Evolutionary conservation across 495 filamentous ascomycete genomes (phyloP).

Genomic region (Platismatia glauca): DNA sequence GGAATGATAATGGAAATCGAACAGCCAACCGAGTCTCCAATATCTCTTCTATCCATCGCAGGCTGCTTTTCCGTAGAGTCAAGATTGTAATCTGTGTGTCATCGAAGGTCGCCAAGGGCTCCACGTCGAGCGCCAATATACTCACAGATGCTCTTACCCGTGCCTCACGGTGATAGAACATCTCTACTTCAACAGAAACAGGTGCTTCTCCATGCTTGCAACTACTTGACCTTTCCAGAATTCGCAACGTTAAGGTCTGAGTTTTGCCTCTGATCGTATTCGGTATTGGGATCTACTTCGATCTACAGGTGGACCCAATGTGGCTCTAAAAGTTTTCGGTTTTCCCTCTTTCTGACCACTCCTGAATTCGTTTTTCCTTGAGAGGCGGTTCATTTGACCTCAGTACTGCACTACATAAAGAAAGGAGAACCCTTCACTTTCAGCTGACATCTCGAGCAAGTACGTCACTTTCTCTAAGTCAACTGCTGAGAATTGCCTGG

Average conservation of each 20-base stretch:
- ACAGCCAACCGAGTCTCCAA: neutral
- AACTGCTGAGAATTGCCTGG: too few species aligned
- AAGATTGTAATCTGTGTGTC: neutral
- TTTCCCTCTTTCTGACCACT: neutral
- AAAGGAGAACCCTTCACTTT: neutral
- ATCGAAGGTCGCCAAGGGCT: neutral
- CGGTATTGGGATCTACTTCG: neutral
- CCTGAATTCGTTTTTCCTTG: neutral
- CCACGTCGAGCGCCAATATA: neutral
- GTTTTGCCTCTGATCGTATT: neutral
- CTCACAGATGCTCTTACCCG: neutral
- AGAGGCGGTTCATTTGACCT: neutral
- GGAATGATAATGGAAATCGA: neutral
- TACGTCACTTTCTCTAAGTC: too few species aligned
- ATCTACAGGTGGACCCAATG: neutral
- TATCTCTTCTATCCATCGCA: neutral
- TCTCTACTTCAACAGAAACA: neutral
- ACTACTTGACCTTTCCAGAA: neutral
- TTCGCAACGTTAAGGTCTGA: neutral
- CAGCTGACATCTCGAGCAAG: too few species aligned
- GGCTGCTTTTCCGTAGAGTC: neutral
- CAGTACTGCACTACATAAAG: neutral
- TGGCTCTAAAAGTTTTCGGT: neutral
- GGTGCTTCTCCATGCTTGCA: neutral
- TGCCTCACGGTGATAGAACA: neutral